Evolutionary conservation across 2,329 filamentous ascomycete species (phyloP).

Genomic region (Exophiala calicioides): DNA sequence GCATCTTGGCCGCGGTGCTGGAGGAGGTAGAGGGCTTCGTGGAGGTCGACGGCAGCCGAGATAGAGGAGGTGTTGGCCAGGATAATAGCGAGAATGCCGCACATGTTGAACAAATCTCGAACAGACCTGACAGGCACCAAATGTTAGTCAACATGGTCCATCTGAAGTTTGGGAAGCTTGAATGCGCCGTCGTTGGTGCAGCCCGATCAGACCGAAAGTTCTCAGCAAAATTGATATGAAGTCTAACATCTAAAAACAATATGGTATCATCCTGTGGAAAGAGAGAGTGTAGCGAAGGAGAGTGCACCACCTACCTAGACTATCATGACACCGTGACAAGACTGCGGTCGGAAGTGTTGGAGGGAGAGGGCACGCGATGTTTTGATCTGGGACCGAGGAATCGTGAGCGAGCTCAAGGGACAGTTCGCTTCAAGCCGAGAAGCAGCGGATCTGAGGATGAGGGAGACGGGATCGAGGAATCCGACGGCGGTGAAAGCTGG

Average conservation of each 20-base stretch:
- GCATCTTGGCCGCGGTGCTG: conserved; percentile 85
- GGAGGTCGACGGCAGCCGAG: conserved; percentile 64
- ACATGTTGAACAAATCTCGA: conserved; percentile 51
- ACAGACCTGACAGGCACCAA: background rate
- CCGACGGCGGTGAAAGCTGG: background rate
- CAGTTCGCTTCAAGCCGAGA: conserved; percentile 13
- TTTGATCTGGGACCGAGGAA: conserved; percentile 1
- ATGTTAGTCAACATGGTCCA: conserved; percentile 11
- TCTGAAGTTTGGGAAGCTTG: background rate
- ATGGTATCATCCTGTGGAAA: conserved; percentile 42
- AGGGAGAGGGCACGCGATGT: conserved; percentile 5
- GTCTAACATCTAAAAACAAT: conserved; percentile 52
- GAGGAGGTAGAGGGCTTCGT: conserved; percentile 71
- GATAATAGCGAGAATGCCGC: conserved; percentile 63
- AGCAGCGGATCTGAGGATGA: conserved; percentile 8
- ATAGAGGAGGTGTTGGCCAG: conserved; percentile 56
- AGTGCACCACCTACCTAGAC: conserved; percentile 15
- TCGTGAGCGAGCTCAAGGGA: conserved; percentile 13
- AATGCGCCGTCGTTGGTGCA: conserved; percentile 2
- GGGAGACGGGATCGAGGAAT: conserved; percentile 2
- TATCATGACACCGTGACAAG: background rate
- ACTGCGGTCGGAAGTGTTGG: background rate
- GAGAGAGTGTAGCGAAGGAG: background rate
- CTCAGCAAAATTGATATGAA: conserved; percentile 42
- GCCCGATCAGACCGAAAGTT: conserved; percentile 23